These are phyloP conservation scores for Didymella exigua DNA, from an alignment of 2,329 filamentous ascomycete species.

Conservation along the genomic window DNA sequence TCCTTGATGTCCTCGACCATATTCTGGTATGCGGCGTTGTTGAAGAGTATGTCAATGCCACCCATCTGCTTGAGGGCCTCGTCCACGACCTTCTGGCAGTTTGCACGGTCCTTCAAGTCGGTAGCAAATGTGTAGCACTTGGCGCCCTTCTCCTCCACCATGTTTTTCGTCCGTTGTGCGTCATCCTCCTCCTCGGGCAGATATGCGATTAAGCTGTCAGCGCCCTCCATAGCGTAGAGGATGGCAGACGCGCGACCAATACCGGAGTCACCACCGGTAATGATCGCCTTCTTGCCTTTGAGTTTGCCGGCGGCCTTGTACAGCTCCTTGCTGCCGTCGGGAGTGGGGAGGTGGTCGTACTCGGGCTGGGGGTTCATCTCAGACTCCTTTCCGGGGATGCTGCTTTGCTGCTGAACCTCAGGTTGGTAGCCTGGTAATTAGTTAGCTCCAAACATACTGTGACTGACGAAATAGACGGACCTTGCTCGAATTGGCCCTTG, in stretches of 20 bases:
- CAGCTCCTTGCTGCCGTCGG: slow-evolving; percentile 68
- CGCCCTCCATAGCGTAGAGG: slow-evolving; percentile 81
- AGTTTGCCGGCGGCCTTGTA: slow-evolving; percentile 81
- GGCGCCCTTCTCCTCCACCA: slow-evolving; percentile 69
- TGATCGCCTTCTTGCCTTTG: slow-evolving; percentile 74
- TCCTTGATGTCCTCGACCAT: slow-evolving; percentile 74
- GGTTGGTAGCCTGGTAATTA: slow-evolving; percentile 53
- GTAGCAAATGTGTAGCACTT: slow-evolving; percentile 68
- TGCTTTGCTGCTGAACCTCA: slow-evolving; percentile 56
- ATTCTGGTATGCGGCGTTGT: slow-evolving; percentile 77
- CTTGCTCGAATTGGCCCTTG: slow-evolving; percentile 47
- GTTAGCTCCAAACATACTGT: slow-evolving; percentile 3
- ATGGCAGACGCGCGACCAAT: slow-evolving; percentile 78
- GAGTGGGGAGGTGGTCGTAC: slow-evolving; percentile 69
- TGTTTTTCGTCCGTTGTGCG: slow-evolving; percentile 73
- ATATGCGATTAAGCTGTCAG: slow-evolving; percentile 74
- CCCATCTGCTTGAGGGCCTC: slow-evolving; percentile 69
- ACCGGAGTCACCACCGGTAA: slow-evolving; percentile 80
- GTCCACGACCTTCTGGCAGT: slow-evolving; percentile 73
- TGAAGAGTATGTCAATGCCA: slow-evolving; percentile 73
- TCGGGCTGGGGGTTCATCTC: slow-evolving; percentile 65
- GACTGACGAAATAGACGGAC: slow-evolving; percentile 19
- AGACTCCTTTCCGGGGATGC: slow-evolving; percentile 58
- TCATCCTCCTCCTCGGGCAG: slow-evolving; percentile 77
- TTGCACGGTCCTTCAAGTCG: slow-evolving; percentile 68